Base-by-base conservation (phyloP, 306 rosid genomes). In the Sphenostylis stenocarpa region DNA sequence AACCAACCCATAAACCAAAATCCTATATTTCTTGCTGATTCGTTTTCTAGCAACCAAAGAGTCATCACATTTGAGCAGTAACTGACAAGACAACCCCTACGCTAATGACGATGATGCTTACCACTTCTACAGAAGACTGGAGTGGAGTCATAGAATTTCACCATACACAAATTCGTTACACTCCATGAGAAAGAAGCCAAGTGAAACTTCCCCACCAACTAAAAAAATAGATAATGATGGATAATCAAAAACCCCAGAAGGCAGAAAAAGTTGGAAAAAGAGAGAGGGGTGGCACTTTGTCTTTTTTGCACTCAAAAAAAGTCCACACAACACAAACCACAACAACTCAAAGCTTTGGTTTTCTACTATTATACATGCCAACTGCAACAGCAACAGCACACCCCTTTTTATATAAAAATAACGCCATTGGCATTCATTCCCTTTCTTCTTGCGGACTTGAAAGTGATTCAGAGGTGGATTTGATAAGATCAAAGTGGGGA, bases 161-260 rank as follows among this genome's bases (percentile, higher is more conserved):
- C 60, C 75, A 51, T 49, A 60, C 63, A 88, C 86, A 84, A 73
- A 77, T 39, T 89, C 96, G 65, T 80, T 56, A 72, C 80, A 82
- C 73, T 86, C 96, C 98, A 90, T 93, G 39, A 77, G 56, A 80
- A 34, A 49, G 71, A 12, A 23, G 36, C 48, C 9, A 5, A 39
- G 24, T 73, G 63, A 79, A 39, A 52, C 72, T 39, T 67, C 16
- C 28, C 73, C 12, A 69, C 66, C 39, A 38, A 76, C 68, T 39
- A 65, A 65, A 56, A 49, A 7, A 10, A 33, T 6, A 39, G 56
- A 45, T 36, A 63, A 49, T 16, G 61, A 73, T 49, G 73, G 60
- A 79, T 52, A 58, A 74, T 75, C 67, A 67, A 63, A 39, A 39
- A 53, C 47, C 62, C 65, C 65, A 45, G 39, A 84, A 84, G 17